Conservation (phyloP, 2,329 filamentous ascomycete genomes). For the Passalora sequoiae region DNA sequence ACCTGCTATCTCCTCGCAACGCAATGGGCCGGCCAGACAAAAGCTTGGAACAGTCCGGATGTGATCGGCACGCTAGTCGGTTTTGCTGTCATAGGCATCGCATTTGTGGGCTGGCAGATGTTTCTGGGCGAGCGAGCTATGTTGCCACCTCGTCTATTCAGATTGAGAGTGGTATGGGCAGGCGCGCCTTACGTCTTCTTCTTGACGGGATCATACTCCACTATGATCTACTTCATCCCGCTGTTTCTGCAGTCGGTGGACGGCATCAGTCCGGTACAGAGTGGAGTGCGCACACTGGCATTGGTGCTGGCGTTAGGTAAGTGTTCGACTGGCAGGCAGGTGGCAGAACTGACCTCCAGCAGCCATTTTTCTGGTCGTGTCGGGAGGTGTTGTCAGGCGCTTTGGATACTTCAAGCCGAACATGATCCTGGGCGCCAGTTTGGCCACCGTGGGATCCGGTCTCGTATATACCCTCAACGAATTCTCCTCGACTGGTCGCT, state of each 20-base stretch:
- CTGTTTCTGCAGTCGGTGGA: constrained; percentile 42
- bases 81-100: constrained; percentile 25
- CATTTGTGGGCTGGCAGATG: constrained; percentile 37
- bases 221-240: constrained; percentile 32
- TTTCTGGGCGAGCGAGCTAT: constrained; percentile 35
- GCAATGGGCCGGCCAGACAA: constrained; percentile 34
- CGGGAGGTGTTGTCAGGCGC: neutral
- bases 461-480: constrained; percentile 22
- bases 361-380: neutral
- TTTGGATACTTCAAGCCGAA: constrained; percentile 17
- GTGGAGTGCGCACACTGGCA: constrained; percentile 38
- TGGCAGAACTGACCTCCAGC: neutral
- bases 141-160: constrained; percentile 35
- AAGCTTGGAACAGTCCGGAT: constrained; percentile 32
- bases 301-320: neutral
- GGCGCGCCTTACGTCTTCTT: neutral
- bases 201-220: neutral
- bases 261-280: constrained; percentile 37
- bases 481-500: constrained; percentile 23
- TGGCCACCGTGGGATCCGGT: constrained; percentile 16
- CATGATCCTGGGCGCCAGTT: constrained; percentile 10
- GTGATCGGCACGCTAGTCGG: constrained; percentile 36
- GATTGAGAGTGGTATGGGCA: constrained; percentile 33
- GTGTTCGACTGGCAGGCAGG: neutral
- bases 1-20: constrained; percentile 38